These are phyloP conservation scores for Aspergillus viridinutans DNA, from an alignment of 2,329 filamentous ascomycete species.

Conservation along the genomic window DNA sequence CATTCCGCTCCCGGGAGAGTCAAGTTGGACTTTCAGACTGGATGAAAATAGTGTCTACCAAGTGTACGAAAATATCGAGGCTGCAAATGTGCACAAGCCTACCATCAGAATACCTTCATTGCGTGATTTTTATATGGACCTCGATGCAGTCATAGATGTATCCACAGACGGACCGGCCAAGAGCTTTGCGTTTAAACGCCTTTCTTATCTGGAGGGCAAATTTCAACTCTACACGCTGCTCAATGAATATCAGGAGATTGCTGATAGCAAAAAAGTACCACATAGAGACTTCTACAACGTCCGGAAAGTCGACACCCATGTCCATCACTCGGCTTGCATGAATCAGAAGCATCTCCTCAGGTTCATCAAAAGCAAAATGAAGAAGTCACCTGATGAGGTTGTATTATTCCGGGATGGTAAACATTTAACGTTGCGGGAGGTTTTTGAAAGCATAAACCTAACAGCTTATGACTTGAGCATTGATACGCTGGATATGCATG, in stretches of 20 bases:
- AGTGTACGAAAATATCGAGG: slow-evolving; percentile 70
- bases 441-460: slow-evolving; percentile 95
- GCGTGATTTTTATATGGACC: slow-evolving; percentile 91
- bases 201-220: slow-evolving; percentile 95
- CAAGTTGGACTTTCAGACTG: slow-evolving; percentile 70
- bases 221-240: slow-evolving; percentile 91
- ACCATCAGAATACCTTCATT: slow-evolving; percentile 84
- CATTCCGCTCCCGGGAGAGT: slow-evolving; percentile 66
- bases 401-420: slow-evolving; percentile 91
- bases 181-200: slow-evolving; percentile 89
- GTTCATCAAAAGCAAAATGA: slow-evolving; percentile 99
- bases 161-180: slow-evolving; percentile 95
- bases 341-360: slow-evolving; percentile 97
- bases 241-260: slow-evolving; percentile 97
- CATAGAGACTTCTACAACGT: slow-evolving; percentile 99
- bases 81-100: slow-evolving; percentile 61
- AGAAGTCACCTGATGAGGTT: slow-evolving; percentile 91
- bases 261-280: slow-evolving; percentile 94
- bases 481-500: slow-evolving; percentile 98
- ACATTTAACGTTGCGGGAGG: slow-evolving; percentile 82
- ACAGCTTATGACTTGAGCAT: slow-evolving; percentile 98
- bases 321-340: slow-evolving; percentile 99
- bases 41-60: slow-evolving; percentile 88
- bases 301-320: slow-evolving; percentile 96
- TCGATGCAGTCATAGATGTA: slow-evolving; percentile 80